A percentile compares a stretch with the other conserved stretches of the same genome.
Conservation (phyloP, 1,284 basidiomycete genomes). For the Sphaerobolus stellatus region DNA sequence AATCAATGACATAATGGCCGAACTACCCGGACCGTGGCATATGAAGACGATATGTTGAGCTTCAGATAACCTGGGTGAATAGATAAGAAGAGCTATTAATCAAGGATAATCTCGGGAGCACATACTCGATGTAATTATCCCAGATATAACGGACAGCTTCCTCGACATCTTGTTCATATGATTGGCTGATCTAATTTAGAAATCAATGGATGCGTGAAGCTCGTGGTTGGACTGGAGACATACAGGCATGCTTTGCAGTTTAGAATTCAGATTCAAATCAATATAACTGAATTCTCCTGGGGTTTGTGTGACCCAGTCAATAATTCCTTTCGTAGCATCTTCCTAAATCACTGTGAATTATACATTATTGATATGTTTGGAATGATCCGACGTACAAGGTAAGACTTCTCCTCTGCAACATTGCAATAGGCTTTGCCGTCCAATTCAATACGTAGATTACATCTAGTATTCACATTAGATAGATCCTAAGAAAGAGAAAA, state of each 20-base stretch:
- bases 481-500: slow-evolving; percentile 2
- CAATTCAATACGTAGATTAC: slow-evolving; percentile 80
- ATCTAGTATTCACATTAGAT: slow-evolving; percentile 45
- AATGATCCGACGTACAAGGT: slow-evolving; percentile 54
- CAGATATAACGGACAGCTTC: slow-evolving; percentile 82
- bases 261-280: slow-evolving; percentile 84
- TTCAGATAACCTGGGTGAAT: slow-evolving; percentile 57
- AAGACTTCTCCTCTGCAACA: slow-evolving; percentile 75
- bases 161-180: slow-evolving; percentile 19
- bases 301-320: slow-evolving; percentile 72
- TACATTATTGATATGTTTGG: slow-evolving; percentile 7
- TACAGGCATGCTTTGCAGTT: not conserved
- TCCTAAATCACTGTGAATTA: slow-evolving; percentile 48
- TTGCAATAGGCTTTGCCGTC: slow-evolving; percentile 72
- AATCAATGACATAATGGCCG: slow-evolving; percentile 72
- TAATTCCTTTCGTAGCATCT: slow-evolving; percentile 78
- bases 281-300: slow-evolving; percentile 67
- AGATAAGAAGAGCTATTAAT: not conserved
- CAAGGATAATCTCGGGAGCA: slow-evolving; percentile 11
- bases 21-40: slow-evolving; percentile 83
- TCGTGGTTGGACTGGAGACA: not conserved
- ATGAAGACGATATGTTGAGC: slow-evolving; percentile 77
- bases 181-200: slow-evolving; percentile 25
- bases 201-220: slow-evolving; percentile 1
- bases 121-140: slow-evolving; percentile 91